Evolutionary conservation across 2,329 filamentous ascomycete species (phyloP), one percentile per base, ranked within the genome.

Genomic region (Aspergillus sp.): DNA sequence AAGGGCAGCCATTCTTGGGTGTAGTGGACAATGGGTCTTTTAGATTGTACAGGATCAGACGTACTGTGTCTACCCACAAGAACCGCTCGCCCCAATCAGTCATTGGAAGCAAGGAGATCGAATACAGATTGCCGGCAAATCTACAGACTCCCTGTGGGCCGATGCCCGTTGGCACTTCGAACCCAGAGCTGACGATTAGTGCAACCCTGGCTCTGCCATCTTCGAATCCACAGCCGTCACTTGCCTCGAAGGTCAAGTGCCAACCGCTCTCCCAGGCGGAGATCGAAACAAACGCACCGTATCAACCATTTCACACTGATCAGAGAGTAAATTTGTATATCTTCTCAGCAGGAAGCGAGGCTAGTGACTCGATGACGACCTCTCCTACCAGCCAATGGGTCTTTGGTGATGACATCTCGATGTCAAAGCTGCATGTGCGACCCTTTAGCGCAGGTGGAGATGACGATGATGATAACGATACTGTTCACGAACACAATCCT

Each of bases 241-340:
- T 65, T 64, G 42, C 63, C 58, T 55, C 57, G 51, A 51, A 61
- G 58, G 39, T 57, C 52, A 54, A 72, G 69, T 57, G 69, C 64
- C 57, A 77, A 72, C 62, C 85, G 73, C 66, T 87, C 69, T 62
- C 86, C 71, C 62, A 90, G 80, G 89, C 88, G 5, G 90, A 96
- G 71, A 94, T 95, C 52, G 93, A 98, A 61, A 95, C 91, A 1
- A 96, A 91, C 59, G 87, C 90, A 5, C 89, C 91, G 2, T 97
- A 95, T 57, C 90, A 95, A 58, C 91, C 93, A 1, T 96, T 97
- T 71, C 91, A 97, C 63, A 93, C 90, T 0, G 90, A 97, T 59
- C 80, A 82, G 43, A 82, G 91, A 3, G 87, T 97, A 36, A 81
- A 77, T n/a, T 73, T 96, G 27, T 86, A 83, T 53, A 78, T 89